Evolutionary conservation across 345 rosid species (phyloP).

Genomic region (Eutrema japonicum): DNA sequence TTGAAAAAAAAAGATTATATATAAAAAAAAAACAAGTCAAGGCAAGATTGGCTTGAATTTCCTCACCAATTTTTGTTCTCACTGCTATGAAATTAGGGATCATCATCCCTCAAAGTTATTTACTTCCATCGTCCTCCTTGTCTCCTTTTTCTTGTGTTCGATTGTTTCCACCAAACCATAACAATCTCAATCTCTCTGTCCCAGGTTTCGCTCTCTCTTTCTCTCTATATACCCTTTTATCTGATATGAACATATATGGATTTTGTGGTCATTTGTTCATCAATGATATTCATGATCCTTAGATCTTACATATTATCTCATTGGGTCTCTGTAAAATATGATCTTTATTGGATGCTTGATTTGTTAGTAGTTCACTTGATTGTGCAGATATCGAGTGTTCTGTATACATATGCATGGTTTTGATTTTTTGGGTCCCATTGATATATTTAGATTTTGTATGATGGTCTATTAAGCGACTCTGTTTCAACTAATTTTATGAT

Average conservation of each 20-base stretch:
- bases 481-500: background rate
- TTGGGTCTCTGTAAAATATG: background rate
- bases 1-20: background rate
- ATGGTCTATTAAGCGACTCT: background rate
- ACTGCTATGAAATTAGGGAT: constrained; percentile 13
- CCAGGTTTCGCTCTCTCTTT: background rate
- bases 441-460: background rate
- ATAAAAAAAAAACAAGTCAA: background rate
- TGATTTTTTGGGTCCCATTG: background rate
- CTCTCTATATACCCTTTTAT: background rate
- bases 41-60: too few relatives aligned
- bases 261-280: background rate
- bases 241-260: background rate
- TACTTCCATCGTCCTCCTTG: constrained; percentile 12
- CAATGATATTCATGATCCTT: constrained; percentile 8
- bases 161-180: background rate
- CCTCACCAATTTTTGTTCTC: background rate
- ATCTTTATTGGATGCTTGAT: constrained; percentile 10
- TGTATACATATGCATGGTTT: background rate
- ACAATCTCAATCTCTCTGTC: constrained; percentile 13
- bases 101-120: constrained; percentile 1
- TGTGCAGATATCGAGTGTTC: background rate
- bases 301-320: background rate
- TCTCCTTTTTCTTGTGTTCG: background rate
- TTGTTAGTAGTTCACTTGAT: background rate